phyloP scores from a whole-genome alignment of 2,329 filamentous ascomycete genomes.

The Alternaria postmessia region DNA sequence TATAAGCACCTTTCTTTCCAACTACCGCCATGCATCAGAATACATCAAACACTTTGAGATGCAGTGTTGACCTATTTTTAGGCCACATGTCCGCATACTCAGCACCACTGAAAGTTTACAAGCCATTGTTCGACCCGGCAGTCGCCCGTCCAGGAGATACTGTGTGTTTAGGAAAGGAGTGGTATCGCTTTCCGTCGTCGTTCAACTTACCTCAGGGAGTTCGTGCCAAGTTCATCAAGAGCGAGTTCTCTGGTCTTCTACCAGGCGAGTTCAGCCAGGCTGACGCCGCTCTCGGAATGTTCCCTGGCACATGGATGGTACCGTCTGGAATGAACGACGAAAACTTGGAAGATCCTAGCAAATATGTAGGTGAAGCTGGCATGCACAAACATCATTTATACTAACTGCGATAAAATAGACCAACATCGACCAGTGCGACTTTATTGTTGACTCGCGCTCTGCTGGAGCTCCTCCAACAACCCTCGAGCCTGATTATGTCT shows the following conservation, averaged over 20 bases:
- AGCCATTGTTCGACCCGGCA: slow-evolving; percentile 66
- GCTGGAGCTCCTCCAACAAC: slow-evolving; percentile 66
- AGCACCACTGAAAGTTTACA: slow-evolving; percentile 77
- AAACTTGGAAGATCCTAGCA: slow-evolving; percentile 84
- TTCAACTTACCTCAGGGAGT: slow-evolving; percentile 87
- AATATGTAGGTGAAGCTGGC: slow-evolving; percentile 70
- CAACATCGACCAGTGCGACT: slow-evolving; percentile 77
- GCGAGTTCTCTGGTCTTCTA: slow-evolving; percentile 86
- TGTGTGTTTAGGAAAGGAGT: slow-evolving; percentile 94
- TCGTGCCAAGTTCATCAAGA: slow-evolving; percentile 87
- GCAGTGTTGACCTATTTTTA: not conserved
- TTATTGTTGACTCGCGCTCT: slow-evolving; percentile 88
- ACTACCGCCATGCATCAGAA: not conserved
- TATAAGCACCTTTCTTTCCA: not conserved
- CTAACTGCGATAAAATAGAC: slow-evolving; percentile 55
- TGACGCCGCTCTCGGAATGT: slow-evolving; percentile 72
- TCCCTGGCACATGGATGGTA: slow-evolving; percentile 83
- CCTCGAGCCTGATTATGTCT: slow-evolving; percentile 81
- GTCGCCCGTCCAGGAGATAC: slow-evolving; percentile 69
- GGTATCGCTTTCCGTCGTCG: slow-evolving; percentile 96
- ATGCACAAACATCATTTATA: not conserved
- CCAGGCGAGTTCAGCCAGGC: slow-evolving; percentile 90
- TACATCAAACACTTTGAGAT: not conserved
- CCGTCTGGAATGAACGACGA: slow-evolving; percentile 89
- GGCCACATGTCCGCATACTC: slow-evolving; percentile 81